Conservation (phyloP, 139 green algal genomes). For the Chlamydomonas sp. region DNA sequence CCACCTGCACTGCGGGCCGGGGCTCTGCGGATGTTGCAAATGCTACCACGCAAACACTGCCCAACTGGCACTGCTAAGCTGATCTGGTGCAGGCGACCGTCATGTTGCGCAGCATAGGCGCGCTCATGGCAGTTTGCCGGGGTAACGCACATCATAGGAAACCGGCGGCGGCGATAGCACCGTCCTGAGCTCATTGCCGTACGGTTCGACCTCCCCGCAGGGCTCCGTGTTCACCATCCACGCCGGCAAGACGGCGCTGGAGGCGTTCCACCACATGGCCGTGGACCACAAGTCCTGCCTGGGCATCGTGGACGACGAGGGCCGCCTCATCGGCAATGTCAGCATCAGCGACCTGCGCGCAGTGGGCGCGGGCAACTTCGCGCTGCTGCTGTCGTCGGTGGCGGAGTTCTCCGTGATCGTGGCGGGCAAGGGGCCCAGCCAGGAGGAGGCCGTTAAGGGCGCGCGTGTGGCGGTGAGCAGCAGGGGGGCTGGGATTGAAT, state of each 20-base stretch:
- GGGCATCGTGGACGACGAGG: slow-evolving; percentile 49
- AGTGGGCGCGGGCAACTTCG: slow-evolving; percentile 35
- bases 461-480: slow-evolving; percentile 27
- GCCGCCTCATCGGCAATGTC: slow-evolving; percentile 66
- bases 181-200: too few relatives aligned
- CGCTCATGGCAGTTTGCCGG: background rate
- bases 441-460: slow-evolving; percentile 23
- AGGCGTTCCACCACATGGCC: slow-evolving; percentile 62
- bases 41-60: background rate
- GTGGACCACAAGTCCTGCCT: slow-evolving; percentile 61
- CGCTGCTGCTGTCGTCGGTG: slow-evolving; percentile 31
- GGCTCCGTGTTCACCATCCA: slow-evolving; percentile 46
- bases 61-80: too few relatives aligned
- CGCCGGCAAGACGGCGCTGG: slow-evolving; percentile 35
- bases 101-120: background rate
- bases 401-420: slow-evolving; percentile 24
- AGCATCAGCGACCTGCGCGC: slow-evolving; percentile 64
- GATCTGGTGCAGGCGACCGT: background rate
- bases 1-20: background rate
- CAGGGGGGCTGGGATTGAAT: background rate
- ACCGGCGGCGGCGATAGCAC: too few relatives aligned
- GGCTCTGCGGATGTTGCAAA: background rate
- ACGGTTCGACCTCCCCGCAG: slow-evolving; percentile 8
- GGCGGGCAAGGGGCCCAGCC: slow-evolving; percentile 29
- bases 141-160: background rate